These are phyloP conservation scores for Aureobasidium sp. DNA, from an alignment of 2,329 filamentous ascomycete species.

Conservation along the genomic window DNA sequence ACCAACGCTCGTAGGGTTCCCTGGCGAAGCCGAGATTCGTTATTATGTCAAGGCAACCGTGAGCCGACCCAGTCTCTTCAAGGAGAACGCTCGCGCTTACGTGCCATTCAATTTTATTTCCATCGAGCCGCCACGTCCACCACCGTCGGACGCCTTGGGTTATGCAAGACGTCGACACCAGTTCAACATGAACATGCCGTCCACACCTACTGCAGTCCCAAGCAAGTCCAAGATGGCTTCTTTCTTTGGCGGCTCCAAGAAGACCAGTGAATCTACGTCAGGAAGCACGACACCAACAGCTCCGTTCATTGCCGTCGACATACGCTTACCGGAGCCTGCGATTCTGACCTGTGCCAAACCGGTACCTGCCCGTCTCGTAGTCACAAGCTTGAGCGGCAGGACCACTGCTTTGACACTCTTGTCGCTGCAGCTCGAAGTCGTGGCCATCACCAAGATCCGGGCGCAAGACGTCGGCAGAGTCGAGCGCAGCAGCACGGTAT, in stretches of 20 bases:
- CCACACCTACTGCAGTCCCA: slow-evolving; percentile 15
- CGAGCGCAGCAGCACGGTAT: slow-evolving; percentile 66
- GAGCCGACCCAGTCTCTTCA: slow-evolving; percentile 77
- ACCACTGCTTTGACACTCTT: slow-evolving; percentile 65
- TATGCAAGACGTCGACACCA: slow-evolving; percentile 68
- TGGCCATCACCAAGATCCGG: slow-evolving; percentile 69
- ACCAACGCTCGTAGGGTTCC: slow-evolving; percentile 79
- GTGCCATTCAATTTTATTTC: slow-evolving; percentile 76
- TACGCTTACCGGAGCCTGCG: slow-evolving; percentile 74
- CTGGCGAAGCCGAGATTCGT: slow-evolving; percentile 76
- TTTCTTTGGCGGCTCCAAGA: slow-evolving; percentile 44
- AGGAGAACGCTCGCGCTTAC: slow-evolving; percentile 68
- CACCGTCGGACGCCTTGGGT: slow-evolving; percentile 61
- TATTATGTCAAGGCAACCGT: slow-evolving; percentile 97
- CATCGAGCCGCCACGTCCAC: slow-evolving; percentile 74
- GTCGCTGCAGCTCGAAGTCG: slow-evolving; percentile 70
- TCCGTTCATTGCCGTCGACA: slow-evolving; percentile 65
- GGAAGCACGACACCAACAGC: slow-evolving; percentile 17
- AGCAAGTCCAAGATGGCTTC: slow-evolving; percentile 45
- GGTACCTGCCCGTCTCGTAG: slow-evolving; percentile 68
- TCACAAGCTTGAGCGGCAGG: slow-evolving; percentile 64
- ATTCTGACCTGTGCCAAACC: slow-evolving; percentile 85
- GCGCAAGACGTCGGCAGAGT: slow-evolving; percentile 65
- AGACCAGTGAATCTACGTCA: slow-evolving; percentile 19
- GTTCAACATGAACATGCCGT: slow-evolving; percentile 32